Base-by-base conservation (phyloP, 345 rosid species). In the Trapa incisa region DNA sequence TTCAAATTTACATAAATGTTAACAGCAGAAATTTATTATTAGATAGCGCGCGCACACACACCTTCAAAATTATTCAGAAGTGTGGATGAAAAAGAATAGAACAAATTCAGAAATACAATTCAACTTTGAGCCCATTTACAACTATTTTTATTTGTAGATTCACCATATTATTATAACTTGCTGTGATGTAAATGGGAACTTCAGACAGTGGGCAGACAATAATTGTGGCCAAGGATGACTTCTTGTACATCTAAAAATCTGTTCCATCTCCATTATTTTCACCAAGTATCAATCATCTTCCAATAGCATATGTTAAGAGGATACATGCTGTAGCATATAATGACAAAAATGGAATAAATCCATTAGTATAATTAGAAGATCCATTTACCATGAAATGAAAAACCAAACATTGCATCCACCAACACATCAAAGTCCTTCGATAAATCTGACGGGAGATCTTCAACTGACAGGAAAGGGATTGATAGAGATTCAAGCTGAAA, bases 341-440 rank as follows among this genome's bases (percentile, higher is more conserved):
- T 35, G 15, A 39, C 14, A 39, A 70, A 1, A 22, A 36, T 13
- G 67, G 38, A 60, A 67, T n/a, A 47, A 67, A 61, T 47, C 39
- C 3, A n/a, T 32, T 41, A 64, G 63, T 42, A 11, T 41, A 37
- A 17, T 12, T 39, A 36, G n/a, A 37, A 65, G 47, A 33, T 65
- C 42, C 45, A 71, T 71, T 77, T 88, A 92, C 98, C 98, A 74
- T 87, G 97, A 71, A 93, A 93, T 37, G 98, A 93, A 79, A 93
- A 93, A 57, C 96, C 97, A 68, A 93, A 93, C 80, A 90, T 82
- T 52, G 96, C 97, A 81, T 93, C 97, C 29, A 90, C 29, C 58
- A 93, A 53, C 73, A 93, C 82, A 74, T 86, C 92, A 45, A 82
- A 93, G 73, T 88, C 29, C 29, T 22, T 84, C 4, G 94, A 84